Evolutionary conservation across 2,329 filamentous ascomycete species (phyloP).

Genomic region (Intubia oerlemansii): DNA sequence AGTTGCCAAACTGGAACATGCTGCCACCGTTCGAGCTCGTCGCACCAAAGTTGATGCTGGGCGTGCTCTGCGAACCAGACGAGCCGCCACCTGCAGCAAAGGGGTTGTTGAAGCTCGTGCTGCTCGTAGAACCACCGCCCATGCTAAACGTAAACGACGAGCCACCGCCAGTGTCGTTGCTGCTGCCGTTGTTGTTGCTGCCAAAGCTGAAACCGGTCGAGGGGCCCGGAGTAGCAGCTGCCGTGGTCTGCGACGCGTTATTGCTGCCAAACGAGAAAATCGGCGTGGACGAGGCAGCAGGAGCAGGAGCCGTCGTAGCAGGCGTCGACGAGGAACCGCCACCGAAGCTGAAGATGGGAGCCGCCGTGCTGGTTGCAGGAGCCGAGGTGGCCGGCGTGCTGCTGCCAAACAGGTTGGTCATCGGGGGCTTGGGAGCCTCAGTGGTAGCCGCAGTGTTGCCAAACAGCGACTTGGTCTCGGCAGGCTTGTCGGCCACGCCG

Average conservation of each 20-base stretch:
- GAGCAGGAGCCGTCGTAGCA: not conserved
- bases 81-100: constrained; percentile 14
- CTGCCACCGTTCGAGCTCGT: constrained; percentile 5
- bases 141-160: constrained; percentile 19
- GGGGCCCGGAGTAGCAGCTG: too few relatives aligned
- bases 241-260: not conserved
- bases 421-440: constrained; percentile 7
- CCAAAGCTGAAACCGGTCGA: constrained; percentile 6
- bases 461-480: constrained; percentile 1
- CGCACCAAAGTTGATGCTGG: constrained; percentile 19
- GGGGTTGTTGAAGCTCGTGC: constrained; percentile 16
- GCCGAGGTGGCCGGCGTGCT: not conserved
- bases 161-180: constrained; percentile 6
- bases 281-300: not conserved
- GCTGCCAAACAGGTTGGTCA: constrained; percentile 3
- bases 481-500: constrained; percentile 1
- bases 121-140: constrained; percentile 10
- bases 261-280: constrained; percentile 5
- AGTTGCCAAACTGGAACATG: constrained; percentile 10
- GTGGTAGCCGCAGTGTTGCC: too few relatives aligned
- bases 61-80: constrained; percentile 7
- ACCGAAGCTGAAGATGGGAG: constrained; percentile 6
- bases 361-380: too few relatives aligned
- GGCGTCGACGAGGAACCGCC: not conserved
- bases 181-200: too few relatives aligned